A percentile compares a stretch with the other conserved stretches of the same genome.
phyloP scores from a whole-genome alignment of 2,329 filamentous ascomycete species.

The Paraconiothyrium sp. region DNA sequence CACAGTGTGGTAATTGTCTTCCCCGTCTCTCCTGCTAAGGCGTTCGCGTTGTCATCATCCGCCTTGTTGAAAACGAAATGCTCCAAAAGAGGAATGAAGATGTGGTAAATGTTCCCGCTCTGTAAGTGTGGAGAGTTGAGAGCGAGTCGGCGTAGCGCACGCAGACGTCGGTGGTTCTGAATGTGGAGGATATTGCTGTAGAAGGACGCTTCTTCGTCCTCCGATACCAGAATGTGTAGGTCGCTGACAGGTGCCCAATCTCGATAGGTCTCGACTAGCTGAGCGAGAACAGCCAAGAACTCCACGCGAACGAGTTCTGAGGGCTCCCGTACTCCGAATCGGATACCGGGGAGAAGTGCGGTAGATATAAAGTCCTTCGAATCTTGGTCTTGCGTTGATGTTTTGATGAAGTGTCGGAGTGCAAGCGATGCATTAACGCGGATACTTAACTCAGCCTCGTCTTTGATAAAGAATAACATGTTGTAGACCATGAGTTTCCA shows the following conservation, averaged over 20 bases:
- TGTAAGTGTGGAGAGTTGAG: conserved; percentile 74
- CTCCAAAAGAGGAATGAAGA: conserved; percentile 91
- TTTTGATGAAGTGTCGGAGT: conserved; percentile 79
- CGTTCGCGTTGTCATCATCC: conserved; percentile 80
- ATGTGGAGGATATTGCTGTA: conserved; percentile 94
- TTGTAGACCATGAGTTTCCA: conserved; percentile 93
- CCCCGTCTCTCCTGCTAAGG: conserved; percentile 86
- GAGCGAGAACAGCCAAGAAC: conserved; percentile 80
- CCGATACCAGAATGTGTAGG: conserved; percentile 74
- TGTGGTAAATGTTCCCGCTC: conserved; percentile 81
- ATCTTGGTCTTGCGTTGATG: conserved; percentile 58
- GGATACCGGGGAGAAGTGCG: conserved; percentile 78
- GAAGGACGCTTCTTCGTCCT: conserved; percentile 83
- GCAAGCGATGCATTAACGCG: conserved; percentile 83
- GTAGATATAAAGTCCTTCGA: conserved; percentile 69
- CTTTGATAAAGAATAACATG: conserved; percentile 83
- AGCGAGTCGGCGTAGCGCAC: conserved; percentile 81
- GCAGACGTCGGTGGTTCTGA: conserved; percentile 83
- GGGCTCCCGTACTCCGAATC: conserved; percentile 76
- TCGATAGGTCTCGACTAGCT: conserved; percentile 76
- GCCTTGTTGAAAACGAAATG: conserved; percentile 90
- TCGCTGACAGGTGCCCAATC: conserved; percentile 77
- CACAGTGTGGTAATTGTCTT: conserved; percentile 79
- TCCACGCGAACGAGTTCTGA: conserved; percentile 89
- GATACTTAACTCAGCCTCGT: conserved; percentile 89